These are phyloP conservation scores for Strobilomyces echinocephalus DNA, from an alignment of 768 basidiomycete genomes.

Conservation along the genomic window DNA sequence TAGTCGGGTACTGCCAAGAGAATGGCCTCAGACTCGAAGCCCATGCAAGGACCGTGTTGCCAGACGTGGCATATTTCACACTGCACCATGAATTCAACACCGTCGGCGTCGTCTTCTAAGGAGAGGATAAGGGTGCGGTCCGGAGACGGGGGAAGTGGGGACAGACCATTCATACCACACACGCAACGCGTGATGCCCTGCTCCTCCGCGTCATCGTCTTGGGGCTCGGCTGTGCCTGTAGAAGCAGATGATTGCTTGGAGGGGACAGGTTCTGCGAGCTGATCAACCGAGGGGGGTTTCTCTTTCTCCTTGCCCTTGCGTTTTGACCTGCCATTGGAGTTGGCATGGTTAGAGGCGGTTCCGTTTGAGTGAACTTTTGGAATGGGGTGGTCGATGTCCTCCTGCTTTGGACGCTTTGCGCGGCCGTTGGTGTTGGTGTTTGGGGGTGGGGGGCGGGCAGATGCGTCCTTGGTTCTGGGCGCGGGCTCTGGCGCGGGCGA, in stretches of 20 bases:
- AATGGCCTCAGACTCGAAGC: constrained; percentile 73
- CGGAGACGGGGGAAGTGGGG: constrained; percentile 7
- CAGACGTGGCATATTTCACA: constrained; percentile 97
- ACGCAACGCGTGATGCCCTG: constrained; percentile 74
- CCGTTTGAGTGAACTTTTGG: constrained; percentile 34
- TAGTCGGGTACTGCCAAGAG: constrained; percentile 79
- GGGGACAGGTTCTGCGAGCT: constrained; percentile 25
- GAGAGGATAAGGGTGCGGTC: constrained; percentile 22
- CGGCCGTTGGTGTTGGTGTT: constrained; percentile 37
- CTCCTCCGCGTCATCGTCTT: constrained; percentile 47
- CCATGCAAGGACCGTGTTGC: constrained; percentile 98
- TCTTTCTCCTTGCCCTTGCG: constrained; percentile 68
- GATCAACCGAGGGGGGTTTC: constrained; percentile 35
- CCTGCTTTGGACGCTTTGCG: constrained; percentile 66
- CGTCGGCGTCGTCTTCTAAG: constrained; percentile 71
- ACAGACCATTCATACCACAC: constrained; percentile 75
- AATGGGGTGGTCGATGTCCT: constrained; percentile 62
- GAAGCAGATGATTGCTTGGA: constrained; percentile 28
- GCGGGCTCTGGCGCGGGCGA: constrained; percentile 50
- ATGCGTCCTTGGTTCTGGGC: constrained; percentile 41
- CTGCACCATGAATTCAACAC: constrained; percentile 95
- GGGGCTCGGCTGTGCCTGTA: constrained; percentile 34
- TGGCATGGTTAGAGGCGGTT: constrained; percentile 25
- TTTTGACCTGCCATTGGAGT: constrained; percentile 44
- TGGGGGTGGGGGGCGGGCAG: constrained; percentile 35